Percentiles rank a stretch among this genome's conserved stretches.
phyloP scores from a whole-genome alignment of 805 yeast genomes.

The Tetrapisispora taiwanensis region DNA sequence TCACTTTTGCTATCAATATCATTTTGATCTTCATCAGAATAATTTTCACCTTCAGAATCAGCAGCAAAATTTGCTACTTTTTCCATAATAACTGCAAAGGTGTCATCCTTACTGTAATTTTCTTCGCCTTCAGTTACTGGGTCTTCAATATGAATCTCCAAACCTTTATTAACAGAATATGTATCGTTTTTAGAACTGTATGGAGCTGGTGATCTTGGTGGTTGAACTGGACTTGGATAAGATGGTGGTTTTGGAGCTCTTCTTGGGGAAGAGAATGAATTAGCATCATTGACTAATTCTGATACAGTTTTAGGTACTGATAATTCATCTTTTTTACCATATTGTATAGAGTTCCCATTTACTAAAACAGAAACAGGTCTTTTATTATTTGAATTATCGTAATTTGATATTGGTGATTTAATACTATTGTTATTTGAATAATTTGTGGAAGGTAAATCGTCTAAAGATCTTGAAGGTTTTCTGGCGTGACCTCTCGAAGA shows the following conservation, averaged over 20 bases:
- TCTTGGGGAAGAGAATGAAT: conserved; percentile 51
- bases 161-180: neutral
- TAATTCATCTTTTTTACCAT: neutral
- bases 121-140: neutral
- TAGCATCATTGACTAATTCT: neutral
- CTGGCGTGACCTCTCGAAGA: conserved; percentile 8
- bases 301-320: neutral
- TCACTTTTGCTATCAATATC: neutral
- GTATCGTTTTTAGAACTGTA: neutral
- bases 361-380: conserved; percentile 9
- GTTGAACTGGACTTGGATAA: conserved; percentile 33
- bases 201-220: conserved; percentile 13
- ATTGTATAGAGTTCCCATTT: neutral
- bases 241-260: conserved; percentile 62
- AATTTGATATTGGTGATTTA: neutral
- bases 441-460: neutral
- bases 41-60: neutral
- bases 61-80: neutral
- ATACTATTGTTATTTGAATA: neutral
- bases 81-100: conserved; percentile 1
- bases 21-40: neutral
- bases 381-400: neutral
- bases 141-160: neutral
- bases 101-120: conserved; percentile 1
- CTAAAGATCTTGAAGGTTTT: conserved; percentile 14